These are phyloP conservation scores for Lineolata rhizophorae DNA, from an alignment of 495 filamentous ascomycete genomes.

Conservation along the genomic window DNA sequence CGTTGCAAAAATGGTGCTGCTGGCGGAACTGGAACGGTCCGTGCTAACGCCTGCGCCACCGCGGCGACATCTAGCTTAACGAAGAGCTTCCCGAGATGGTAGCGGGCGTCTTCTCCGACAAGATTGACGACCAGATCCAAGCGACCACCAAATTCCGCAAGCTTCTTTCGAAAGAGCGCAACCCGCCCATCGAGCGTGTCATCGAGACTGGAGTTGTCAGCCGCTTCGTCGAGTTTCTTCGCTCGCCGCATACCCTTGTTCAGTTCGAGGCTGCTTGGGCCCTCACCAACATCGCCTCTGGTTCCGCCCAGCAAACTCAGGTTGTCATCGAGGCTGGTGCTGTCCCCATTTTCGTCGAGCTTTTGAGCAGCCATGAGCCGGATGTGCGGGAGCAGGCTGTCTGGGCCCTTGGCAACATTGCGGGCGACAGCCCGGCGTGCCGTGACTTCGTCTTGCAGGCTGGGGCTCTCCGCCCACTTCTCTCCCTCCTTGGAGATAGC, in stretches of 20 bases:
- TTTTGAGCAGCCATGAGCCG: slow-evolving; percentile 84
- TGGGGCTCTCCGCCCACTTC: slow-evolving; percentile 74
- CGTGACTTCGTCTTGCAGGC: slow-evolving; percentile 82
- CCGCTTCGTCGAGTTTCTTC: slow-evolving; percentile 95
- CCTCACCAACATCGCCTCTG: slow-evolving; percentile 96
- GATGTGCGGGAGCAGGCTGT: slow-evolving; percentile 98
- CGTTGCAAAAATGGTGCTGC: too few relatives aligned
- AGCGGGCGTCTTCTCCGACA: slow-evolving; percentile 88
- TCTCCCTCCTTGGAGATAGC: slow-evolving; percentile 82
- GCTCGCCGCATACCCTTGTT: slow-evolving; percentile 92
- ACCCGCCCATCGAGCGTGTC: slow-evolving; percentile 96
- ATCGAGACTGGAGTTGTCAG: slow-evolving; percentile 97
- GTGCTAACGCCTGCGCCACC: background rate
- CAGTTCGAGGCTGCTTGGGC: slow-evolving; percentile 99
- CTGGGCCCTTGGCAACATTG: slow-evolving; percentile 98
- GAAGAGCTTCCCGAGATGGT: slow-evolving; percentile 98
- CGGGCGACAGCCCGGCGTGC: slow-evolving; percentile 92
- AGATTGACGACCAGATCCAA: slow-evolving; percentile 93
- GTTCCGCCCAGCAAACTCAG: slow-evolving; percentile 91
- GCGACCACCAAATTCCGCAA: slow-evolving; percentile 99
- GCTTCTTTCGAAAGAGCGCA: slow-evolving; percentile 93
- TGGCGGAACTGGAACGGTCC: too few relatives aligned
- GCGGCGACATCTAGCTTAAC: slow-evolving; percentile 42
- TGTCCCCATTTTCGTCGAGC: slow-evolving; percentile 95
- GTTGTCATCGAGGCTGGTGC: slow-evolving; percentile 97